These are phyloP conservation scores for Zelopaecilomyces penicillatus DNA, from an alignment of 2,329 filamentous ascomycete species.

Conservation along the genomic window DNA sequence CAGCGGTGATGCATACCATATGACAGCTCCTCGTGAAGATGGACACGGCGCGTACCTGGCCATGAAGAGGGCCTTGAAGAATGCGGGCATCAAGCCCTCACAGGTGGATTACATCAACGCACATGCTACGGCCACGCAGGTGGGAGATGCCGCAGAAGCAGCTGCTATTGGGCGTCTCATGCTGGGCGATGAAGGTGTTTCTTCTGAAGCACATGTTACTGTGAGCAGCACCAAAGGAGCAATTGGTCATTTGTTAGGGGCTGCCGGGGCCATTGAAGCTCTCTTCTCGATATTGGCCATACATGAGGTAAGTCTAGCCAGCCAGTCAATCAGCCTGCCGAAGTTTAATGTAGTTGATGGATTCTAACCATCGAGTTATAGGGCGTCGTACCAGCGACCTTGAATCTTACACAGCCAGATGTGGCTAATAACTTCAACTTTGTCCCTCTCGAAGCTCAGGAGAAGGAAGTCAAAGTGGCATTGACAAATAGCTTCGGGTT, in stretches of 20 bases:
- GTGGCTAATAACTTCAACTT: conserved; percentile 76
- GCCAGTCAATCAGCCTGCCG: not conserved
- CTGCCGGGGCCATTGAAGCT: conserved; percentile 83
- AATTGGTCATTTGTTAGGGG: conserved; percentile 83
- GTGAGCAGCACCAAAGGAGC: conserved; percentile 93
- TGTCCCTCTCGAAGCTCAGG: conserved; percentile 62
- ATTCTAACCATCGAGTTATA: conserved; percentile 30
- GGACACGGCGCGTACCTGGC: conserved; percentile 74
- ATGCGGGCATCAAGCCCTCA: conserved; percentile 59
- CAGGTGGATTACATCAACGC: conserved; percentile 90
- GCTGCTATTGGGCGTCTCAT: conserved; percentile 71
- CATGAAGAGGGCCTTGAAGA: conserved; percentile 74
- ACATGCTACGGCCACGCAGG: conserved; percentile 78
- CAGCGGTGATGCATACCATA: conserved; percentile 84
- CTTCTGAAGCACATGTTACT: conserved; percentile 56
- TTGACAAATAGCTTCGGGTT: conserved; percentile 97
- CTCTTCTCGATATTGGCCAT: conserved; percentile 77
- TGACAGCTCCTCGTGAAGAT: conserved; percentile 80
- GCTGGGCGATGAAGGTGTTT: conserved; percentile 60
- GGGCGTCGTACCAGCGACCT: conserved; percentile 74
- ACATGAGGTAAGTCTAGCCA: conserved; percentile 52
- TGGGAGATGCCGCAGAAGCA: conserved; percentile 87
- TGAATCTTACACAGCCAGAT: conserved; percentile 66
- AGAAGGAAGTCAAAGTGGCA: conserved; percentile 62
- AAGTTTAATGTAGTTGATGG: not conserved